Evolutionary conservation across 768 basidiomycete genomes (phyloP).

Genomic region (Kwoniella mangroviensis): DNA sequence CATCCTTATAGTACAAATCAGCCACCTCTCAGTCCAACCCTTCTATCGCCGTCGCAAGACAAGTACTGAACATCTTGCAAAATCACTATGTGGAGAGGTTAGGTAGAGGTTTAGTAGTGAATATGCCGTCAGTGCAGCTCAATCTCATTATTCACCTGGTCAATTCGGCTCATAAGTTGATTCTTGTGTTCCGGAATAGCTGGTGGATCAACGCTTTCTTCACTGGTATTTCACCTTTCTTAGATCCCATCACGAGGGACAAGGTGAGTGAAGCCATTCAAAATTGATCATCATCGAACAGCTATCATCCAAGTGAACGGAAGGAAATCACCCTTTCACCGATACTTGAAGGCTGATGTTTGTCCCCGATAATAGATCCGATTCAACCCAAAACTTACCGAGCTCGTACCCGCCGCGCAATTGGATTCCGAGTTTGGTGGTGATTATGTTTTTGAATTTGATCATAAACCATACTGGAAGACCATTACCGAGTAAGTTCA

Average conservation of each 20-base stretch:
- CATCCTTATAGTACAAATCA: slow-evolving; percentile 65
- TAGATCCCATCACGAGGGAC: slow-evolving; percentile 85
- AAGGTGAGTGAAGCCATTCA: slow-evolving; percentile 64
- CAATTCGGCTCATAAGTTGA: neutral
- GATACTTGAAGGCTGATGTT: too few species aligned
- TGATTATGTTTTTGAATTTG: slow-evolving; percentile 72
- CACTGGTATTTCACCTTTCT: slow-evolving; percentile 75
- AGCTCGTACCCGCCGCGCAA: slow-evolving; percentile 74
- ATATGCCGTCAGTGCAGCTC: slow-evolving; percentile 68
- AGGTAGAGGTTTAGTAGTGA: slow-evolving; percentile 79
- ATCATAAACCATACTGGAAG: slow-evolving; percentile 76
- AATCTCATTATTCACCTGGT: neutral
- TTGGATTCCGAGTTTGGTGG: slow-evolving; percentile 85
- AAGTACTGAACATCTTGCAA: slow-evolving; percentile 79
- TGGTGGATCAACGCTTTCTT: slow-evolving; percentile 60
- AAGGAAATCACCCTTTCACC: too few species aligned
- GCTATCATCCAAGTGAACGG: too few species aligned
- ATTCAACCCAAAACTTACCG: slow-evolving; percentile 80
- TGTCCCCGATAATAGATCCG: slow-evolving; percentile 61
- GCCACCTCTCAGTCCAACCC: slow-evolving; percentile 82
- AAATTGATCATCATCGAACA: too few species aligned
- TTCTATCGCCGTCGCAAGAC: slow-evolving; percentile 76
- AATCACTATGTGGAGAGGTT: slow-evolving; percentile 87
- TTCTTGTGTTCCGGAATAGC: slow-evolving; percentile 58
- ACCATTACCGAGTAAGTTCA: slow-evolving; percentile 70